These are phyloP conservation scores for Paramecium pentaurelia DNA, from an alignment of 73 alveolate genomes.

Conservation along the genomic window DNA sequence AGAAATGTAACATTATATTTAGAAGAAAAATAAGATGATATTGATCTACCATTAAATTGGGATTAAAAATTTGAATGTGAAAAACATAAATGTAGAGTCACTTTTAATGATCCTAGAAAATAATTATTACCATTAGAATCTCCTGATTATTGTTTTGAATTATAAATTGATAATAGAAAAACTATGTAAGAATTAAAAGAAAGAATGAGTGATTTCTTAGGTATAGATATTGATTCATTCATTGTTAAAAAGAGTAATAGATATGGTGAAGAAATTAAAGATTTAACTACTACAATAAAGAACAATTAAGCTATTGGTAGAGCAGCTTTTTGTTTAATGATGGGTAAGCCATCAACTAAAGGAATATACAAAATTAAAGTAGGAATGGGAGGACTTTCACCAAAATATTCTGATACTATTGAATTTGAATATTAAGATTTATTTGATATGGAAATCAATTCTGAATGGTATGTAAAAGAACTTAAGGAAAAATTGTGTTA, in stretches of 20 bases:
- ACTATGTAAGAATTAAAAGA: conserved; percentile 43
- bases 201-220: neutral
- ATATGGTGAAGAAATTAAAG: conserved; percentile 37
- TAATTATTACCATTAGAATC: neutral
- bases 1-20: conserved; percentile 31
- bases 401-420: neutral
- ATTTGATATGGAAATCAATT: neutral
- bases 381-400: neutral
- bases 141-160: conserved; percentile 48
- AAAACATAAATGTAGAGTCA: conserved; percentile 26
- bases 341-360: conserved; percentile 30
- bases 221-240: conserved; percentile 21
- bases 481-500: neutral
- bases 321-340: neutral
- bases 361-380: neutral
- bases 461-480: neutral
- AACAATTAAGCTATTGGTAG: neutral
- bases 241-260: conserved; percentile 19
- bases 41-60: conserved; percentile 22
- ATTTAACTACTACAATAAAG: neutral
- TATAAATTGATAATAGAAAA: conserved; percentile 36
- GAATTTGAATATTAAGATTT: neutral
- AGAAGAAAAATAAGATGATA: neutral
- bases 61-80: conserved; percentile 48
- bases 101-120: conserved; percentile 38